Percentiles rank a stretch among this genome's conserved stretches.
phyloP scores from a whole-genome alignment of 163 green algal genomes.

The Chlamydomonas reinhardtii region DNA sequence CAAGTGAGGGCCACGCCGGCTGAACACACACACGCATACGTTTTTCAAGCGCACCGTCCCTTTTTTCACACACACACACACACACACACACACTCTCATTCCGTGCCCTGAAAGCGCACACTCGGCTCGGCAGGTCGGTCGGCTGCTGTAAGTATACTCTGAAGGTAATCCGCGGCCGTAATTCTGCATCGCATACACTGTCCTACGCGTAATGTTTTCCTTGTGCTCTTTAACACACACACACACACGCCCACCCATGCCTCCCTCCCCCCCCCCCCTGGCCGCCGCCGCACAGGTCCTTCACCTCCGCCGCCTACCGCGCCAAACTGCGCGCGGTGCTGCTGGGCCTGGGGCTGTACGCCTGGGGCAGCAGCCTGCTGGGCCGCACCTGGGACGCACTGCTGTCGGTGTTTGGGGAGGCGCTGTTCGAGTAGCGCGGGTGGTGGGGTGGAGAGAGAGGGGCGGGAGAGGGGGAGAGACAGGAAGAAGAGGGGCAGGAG shows the following conservation, averaged over 20 bases:
- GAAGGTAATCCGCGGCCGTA: too few species aligned
- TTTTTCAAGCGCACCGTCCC: too few species aligned
- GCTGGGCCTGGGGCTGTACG: constrained; percentile 9
- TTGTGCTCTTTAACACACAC: neutral
- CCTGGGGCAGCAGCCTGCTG: neutral
- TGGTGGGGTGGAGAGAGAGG: too few species aligned
- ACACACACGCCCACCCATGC: neutral
- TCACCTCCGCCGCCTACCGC: constrained; percentile 1
- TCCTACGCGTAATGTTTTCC: too few species aligned
- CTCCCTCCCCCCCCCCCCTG: neutral
- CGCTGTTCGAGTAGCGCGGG: constrained; percentile 15
- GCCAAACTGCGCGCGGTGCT: neutral
- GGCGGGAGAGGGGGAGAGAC: neutral
- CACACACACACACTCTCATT: too few species aligned
- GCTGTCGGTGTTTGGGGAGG: constrained; percentile 21
- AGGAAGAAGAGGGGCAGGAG: too few species aligned
- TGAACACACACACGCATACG: neutral
- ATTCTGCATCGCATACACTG: too few species aligned
- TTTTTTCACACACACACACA: neutral
- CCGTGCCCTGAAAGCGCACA: too few species aligned
- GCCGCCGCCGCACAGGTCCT: neutral
- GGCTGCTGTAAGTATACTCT: too few species aligned
- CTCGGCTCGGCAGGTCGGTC: too few species aligned
- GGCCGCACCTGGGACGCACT: constrained; percentile 8
- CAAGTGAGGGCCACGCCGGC: neutral